Evolutionary conservation across 805 yeast genomes (phyloP).

Genomic region (Groenewaldozyma salmanticensis): DNA sequence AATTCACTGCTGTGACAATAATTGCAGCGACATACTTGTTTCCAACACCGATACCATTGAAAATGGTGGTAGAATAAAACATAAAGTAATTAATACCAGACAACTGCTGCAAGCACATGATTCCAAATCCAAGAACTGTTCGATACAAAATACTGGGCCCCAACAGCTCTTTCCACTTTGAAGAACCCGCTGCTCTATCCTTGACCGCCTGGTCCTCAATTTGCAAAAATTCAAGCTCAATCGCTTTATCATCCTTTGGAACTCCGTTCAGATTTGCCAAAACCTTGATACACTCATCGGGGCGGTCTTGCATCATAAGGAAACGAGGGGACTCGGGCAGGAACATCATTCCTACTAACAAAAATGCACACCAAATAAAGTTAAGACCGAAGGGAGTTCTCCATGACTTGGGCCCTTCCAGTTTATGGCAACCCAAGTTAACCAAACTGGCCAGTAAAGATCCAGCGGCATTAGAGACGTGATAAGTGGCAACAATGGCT

Average conservation of each 20-base stretch:
- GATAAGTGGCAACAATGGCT: conserved; percentile 56
- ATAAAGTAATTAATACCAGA: conserved; percentile 66
- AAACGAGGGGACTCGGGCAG: conserved; percentile 87
- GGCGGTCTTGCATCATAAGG: conserved; percentile 57
- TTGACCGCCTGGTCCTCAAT: conserved; percentile 27
- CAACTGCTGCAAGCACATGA: conserved; percentile 49
- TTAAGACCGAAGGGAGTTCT: conserved; percentile 77
- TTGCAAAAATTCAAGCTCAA: conserved; percentile 26
- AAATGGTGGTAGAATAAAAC: conserved; percentile 59
- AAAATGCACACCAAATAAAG: conserved; percentile 37
- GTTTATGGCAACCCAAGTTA: conserved; percentile 54
- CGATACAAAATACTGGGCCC: conserved; percentile 34
- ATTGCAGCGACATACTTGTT: conserved; percentile 35
- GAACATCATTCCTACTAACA: conserved; percentile 46
- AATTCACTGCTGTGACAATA: conserved; percentile 42
- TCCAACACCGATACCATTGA: conserved; percentile 40
- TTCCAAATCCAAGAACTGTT: conserved; percentile 41
- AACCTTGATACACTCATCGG: conserved; percentile 38
- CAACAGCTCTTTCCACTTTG: conserved; percentile 35
- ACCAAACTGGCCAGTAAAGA: conserved; percentile 57
- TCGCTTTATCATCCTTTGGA: conserved; percentile 6
- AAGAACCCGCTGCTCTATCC: conserved; percentile 12
- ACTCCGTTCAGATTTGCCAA: conserved; percentile 37
- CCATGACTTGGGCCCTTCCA: conserved; percentile 43
- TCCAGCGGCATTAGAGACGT: conserved; percentile 63